Evolutionary conservation across 2,329 filamentous ascomycete species (phyloP), one percentile per base, ranked within the genome.

Genomic region (Penicillium occitanis): DNA sequence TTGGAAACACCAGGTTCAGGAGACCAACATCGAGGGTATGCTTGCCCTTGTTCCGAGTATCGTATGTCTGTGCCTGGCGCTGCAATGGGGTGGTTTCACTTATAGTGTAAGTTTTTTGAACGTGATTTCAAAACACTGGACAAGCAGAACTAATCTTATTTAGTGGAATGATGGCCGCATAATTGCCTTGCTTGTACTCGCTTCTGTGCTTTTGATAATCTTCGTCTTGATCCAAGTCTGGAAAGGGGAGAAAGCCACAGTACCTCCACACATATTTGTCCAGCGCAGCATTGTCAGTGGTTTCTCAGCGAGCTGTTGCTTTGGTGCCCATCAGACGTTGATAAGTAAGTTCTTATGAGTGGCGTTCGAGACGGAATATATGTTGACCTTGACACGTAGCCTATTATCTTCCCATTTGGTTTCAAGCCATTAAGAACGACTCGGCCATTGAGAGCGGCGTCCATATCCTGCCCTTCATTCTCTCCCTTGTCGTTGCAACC

Each of bases 121-220:
- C n/a, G 22, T 14, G 5, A 8, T 14, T 10, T 22, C 22, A 42
- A 22, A 13, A 48, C 14, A 53, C 51, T 25, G 11, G 33, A 7
- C n/a, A 28, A 8, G 35, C 37, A 35, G 22, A 59, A 25, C 57
- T 55, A 2, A 61, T 35, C 6, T 4, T 73, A 37, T 79, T 37
- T 46, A 77, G 1, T 85, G 83, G 83, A 73, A 71, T 30, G 77
- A 77, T 67, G 74, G 73, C 22, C 79, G 76, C 13, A 78, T 85
- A 59, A 80, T 85, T 60, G 79, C 78, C 0, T 76, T 85, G n/a
- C 80, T 86, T 33, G 77, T 83, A 0, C 74, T 86, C 3, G 83
- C 83, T 66, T 79, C 80, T 19, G 78, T 85, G 6, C 74, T 85
- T 6, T 78, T 80, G 1, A 77, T 81, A 3, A 75, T 78, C 3